Evolutionary conservation across 768 basidiomycete species (phyloP).

Genomic region (Termitomyces sp.): DNA sequence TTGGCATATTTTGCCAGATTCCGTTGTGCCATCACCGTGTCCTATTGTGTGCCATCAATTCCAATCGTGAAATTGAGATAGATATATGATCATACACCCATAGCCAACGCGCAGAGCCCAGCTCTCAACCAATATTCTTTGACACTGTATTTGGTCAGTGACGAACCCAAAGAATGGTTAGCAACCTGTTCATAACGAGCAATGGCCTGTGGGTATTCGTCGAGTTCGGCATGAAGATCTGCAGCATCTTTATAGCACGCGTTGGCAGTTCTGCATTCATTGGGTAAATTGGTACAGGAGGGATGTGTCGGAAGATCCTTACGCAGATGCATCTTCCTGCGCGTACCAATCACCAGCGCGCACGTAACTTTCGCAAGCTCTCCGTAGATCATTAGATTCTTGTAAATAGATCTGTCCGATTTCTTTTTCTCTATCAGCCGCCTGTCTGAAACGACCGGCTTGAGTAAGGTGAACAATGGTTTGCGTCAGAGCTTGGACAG

Average conservation of each 20-base stretch:
- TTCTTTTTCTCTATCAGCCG: constrained; percentile 97
- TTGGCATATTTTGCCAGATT: constrained; percentile 72
- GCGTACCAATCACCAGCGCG: constrained; percentile 95
- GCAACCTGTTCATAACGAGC: constrained; percentile 89
- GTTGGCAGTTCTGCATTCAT: constrained; percentile 74
- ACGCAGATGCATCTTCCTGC: constrained; percentile 97
- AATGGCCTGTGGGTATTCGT: constrained; percentile 82
- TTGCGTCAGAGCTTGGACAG: constrained; percentile 79
- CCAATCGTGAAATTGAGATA: not conserved
- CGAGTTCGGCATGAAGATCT: constrained; percentile 87
- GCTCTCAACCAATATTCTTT: constrained; percentile 96
- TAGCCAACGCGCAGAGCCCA: constrained; percentile 83
- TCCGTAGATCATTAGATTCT: constrained; percentile 70
- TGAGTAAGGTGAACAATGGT: constrained; percentile 81
- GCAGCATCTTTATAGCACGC: constrained; percentile 95
- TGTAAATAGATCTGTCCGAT: constrained; percentile 92
- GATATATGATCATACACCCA: constrained; percentile 53
- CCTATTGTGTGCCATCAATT: constrained; percentile 38
- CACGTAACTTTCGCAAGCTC: constrained; percentile 88
- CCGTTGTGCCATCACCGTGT: constrained; percentile 76
- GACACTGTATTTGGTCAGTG: constrained; percentile 95
- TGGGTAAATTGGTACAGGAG: not conserved
- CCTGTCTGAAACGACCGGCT: constrained; percentile 90
- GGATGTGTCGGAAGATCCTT: constrained; percentile 23
- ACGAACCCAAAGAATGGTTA: constrained; percentile 68